Base-by-base conservation (phyloP, 371 early-diverging fungal species). In the Mucor velutinosus region DNA sequence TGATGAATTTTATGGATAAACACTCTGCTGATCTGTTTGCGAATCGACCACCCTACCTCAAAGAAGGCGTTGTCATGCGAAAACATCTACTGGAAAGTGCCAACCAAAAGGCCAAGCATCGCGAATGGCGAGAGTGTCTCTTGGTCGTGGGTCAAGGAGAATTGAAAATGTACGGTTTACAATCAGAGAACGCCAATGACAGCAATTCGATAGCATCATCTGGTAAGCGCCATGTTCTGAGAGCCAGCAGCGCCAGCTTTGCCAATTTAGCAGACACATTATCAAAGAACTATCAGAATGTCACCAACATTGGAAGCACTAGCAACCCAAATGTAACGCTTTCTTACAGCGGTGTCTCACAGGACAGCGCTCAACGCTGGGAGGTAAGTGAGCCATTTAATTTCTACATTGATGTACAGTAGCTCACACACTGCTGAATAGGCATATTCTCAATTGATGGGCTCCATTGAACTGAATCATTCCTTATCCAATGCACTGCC, bases 41-140 rank as follows among this genome's bases (percentile, higher is more conserved):
- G 5, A 79, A 64, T 47, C 68, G 72, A 25, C 75, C 81, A 2
- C 82, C 84, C n/a, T 86, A 86, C 62, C 57, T 82, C 11, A 86
- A 92, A 67, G 92, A 92, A 73, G 92, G 96, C 1, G 82, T 93
- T 2, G 86, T 97, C 27, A 89, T 93, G 75, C 87, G 96, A 35
- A 97, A 97, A 73, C 94, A 95, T 73, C 71, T 94, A 41, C 81
- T 89, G 67, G 94, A 94, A 62, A 80, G 87, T 11, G 86, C 85
- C 7, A 94, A 87, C 61, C 88, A 89, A 63, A 93, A 93, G 75
- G 93, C 97, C 8, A 87, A 87, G 49, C 85, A 92, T 71, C 90
- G 97, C 15, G 86, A 87, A n/a, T 97, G 97, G 97, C 90, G 88
- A 65, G 87, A 94, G 30, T 89, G 93, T 69, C 82, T 91, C 21